A percentile compares a stretch with the other conserved stretches of the same genome.
Evolutionary conservation across 192 early-diverging fungal species (phyloP).

Genomic region (Gorgonomyces haynaldii): DNA sequence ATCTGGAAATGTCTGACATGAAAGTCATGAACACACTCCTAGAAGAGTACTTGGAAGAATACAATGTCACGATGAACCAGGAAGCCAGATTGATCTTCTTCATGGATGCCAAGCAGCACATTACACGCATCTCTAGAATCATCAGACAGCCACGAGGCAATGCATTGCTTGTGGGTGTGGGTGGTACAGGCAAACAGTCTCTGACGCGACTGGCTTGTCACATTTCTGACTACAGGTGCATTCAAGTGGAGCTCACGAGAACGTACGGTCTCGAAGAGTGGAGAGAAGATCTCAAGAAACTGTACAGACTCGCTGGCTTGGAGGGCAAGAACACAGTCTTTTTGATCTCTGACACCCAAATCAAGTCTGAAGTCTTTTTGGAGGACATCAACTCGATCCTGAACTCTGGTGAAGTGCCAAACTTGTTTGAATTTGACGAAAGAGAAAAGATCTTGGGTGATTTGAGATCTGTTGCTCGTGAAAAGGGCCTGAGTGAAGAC

Average conservation of each 20-base stretch:
- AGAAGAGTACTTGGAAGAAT: slow-evolving; percentile 55
- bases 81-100: slow-evolving; percentile 48
- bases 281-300: slow-evolving; percentile 45
- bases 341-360: slow-evolving; percentile 48
- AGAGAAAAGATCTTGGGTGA: slow-evolving; percentile 50
- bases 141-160: slow-evolving; percentile 50
- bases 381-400: slow-evolving; percentile 50
- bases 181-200: slow-evolving; percentile 49
- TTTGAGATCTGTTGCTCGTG: slow-evolving; percentile 33
- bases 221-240: slow-evolving; percentile 46
- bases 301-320: slow-evolving; percentile 40
- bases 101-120: slow-evolving; percentile 49
- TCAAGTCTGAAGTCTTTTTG: slow-evolving; percentile 44
- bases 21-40: slow-evolving; percentile 40
- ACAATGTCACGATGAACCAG: slow-evolving; percentile 49
- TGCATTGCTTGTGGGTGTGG: slow-evolving; percentile 45
- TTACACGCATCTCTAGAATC: slow-evolving; percentile 40
- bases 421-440: slow-evolving; percentile 49
- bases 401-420: slow-evolving; percentile 52
- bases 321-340: slow-evolving; percentile 54
- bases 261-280: slow-evolving; percentile 45
- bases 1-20: slow-evolving; percentile 43
- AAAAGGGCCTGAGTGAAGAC: slow-evolving; percentile 43
- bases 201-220: slow-evolving; percentile 46
- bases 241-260: slow-evolving; percentile 46